These are phyloP conservation scores for Rosa hybrid DNA, from an alignment of 331 rosid genomes.

Conservation along the genomic window DNA sequence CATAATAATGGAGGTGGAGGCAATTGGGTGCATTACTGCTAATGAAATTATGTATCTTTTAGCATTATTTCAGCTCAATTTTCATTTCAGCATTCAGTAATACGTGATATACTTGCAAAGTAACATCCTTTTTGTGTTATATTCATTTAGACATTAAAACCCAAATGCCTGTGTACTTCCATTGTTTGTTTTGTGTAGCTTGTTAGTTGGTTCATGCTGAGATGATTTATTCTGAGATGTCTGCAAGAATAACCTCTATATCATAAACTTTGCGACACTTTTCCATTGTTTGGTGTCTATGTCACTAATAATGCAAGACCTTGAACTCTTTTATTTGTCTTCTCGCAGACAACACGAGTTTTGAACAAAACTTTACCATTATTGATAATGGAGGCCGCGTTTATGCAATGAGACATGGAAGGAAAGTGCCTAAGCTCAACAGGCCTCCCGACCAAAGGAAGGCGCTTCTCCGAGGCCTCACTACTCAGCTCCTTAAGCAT, in stretches of 20 bases:
- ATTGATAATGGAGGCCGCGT: slow-evolving; percentile 69
- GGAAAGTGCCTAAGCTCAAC: slow-evolving; percentile 84
- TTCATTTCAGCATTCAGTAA: background rate
- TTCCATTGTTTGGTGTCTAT: background rate
- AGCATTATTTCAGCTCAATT: background rate
- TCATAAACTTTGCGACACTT: background rate
- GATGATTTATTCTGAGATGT: background rate
- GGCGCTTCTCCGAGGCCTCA: slow-evolving; percentile 87
- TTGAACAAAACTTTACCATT: slow-evolving; percentile 45
- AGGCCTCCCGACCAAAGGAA: slow-evolving; percentile 92
- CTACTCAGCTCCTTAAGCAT: slow-evolving; percentile 88
- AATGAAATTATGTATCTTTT: background rate
- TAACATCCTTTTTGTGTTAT: background rate
- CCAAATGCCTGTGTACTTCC: background rate
- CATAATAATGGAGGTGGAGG: background rate
- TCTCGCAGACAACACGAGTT: slow-evolving; percentile 53
- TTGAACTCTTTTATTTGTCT: slow-evolving; percentile 12
- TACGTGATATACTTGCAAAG: background rate
- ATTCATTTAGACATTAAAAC: background rate
- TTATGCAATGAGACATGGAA: slow-evolving; percentile 94
- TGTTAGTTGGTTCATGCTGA: background rate
- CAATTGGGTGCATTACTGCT: background rate
- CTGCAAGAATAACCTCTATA: background rate
- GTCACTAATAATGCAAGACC: slow-evolving; percentile 1
- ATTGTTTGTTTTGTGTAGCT: background rate